phyloP scores from a whole-genome alignment of 2,329 filamentous ascomycete species.

The Fusarium setosum region DNA sequence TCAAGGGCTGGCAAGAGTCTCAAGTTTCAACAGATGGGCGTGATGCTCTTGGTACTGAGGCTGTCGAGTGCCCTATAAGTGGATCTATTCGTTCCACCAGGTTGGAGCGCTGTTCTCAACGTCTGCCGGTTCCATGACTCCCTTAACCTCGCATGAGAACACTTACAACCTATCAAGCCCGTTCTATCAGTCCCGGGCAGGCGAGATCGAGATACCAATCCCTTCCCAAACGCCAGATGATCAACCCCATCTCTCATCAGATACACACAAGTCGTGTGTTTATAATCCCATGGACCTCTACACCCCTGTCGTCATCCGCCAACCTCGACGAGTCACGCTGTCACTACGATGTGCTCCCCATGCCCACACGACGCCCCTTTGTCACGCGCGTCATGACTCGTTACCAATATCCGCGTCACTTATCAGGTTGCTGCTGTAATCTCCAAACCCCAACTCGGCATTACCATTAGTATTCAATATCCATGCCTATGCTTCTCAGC shows the following conservation, averaged over 20 bases:
- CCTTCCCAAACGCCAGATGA: conserved; percentile 29
- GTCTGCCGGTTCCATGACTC: no score
- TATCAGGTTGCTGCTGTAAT: no score
- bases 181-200: no score
- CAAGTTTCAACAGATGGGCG: no score
- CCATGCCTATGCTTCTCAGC: conserved; percentile 28
- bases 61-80: background rate
- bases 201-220: conserved; percentile 27
- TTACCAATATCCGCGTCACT: background rate
- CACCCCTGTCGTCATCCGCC: conserved; percentile 29
- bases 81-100: background rate
- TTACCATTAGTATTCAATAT: conserved; percentile 49
- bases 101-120: no score
- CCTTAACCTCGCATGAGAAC: background rate
- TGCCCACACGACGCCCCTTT: conserved; percentile 17
- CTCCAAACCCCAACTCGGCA: conserved; percentile 33
- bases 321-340: conserved; percentile 34
- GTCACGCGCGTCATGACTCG: conserved; percentile 32
- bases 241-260: no score
- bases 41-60: no score
- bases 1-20: background rate
- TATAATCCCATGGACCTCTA: conserved; percentile 10
- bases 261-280: background rate
- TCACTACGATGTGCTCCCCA: conserved; percentile 25
- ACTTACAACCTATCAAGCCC: background rate